Base-by-base conservation (phyloP, 164 flowering plant species). In the Vitis cinerea region DNA sequence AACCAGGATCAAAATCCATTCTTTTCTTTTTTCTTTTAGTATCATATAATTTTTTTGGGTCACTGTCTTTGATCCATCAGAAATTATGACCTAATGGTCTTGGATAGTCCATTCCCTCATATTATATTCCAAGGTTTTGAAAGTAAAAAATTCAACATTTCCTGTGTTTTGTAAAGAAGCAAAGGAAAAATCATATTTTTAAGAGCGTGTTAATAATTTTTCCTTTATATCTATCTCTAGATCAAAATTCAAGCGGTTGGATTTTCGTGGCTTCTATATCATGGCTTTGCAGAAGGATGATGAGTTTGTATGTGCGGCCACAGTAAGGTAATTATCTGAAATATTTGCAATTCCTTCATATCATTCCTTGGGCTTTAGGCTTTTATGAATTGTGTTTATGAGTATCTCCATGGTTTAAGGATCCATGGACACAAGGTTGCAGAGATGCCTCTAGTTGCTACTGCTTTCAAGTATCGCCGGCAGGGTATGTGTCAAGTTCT, bases 181-280 rank as follows among this genome's bases (percentile, higher is more conserved):
- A 37, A 37, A 37, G 44, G 7, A 37, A 37, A 37, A 37, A 37
- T 37, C 44, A 37, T 37, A 37, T 37, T 37, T 37, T 3, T 3
- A 37, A 6, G 2, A 37, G 44, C 44, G 44, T 29, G 11, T 4
- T 47, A 48, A 15, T 55, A 10, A 27, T 11, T 19, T 14, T 29
- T n/a, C 6, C 31, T 11, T 1, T 27, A 13, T 23, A 9, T 23
- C 19, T 8, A 23, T 64, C 61, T 57, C 64, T 65, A 80, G 83
- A 54, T 77, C 80, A 60, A 65, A 74, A 11, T 52, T 80, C 14
- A 76, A 62, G 55, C 63, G 83, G 29, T 54, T 80, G 71, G 72
- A 80, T 69, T 80, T 80, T 50, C 75, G 59, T 47, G 83, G 83
- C 58, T 80, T 80, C 53, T 80, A 80, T 71, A 67, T 75, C 59